These are phyloP conservation scores for Psilocybe subaeruginosa DNA, from an alignment of 768 basidiomycete genomes.

Conservation along the genomic window DNA sequence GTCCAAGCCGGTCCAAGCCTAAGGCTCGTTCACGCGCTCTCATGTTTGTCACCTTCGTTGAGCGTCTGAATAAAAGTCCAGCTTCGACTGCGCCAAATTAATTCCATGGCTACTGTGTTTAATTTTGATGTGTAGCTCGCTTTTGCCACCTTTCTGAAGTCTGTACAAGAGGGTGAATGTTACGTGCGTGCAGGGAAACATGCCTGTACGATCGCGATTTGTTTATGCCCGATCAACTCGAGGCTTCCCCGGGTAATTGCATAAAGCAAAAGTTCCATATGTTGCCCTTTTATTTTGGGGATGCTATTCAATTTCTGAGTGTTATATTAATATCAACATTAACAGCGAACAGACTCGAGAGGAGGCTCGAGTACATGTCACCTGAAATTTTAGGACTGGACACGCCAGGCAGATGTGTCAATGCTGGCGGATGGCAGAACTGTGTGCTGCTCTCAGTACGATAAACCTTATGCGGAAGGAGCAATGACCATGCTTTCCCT, in stretches of 20 bases:
- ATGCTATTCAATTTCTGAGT: not conserved
- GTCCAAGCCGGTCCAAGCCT: no score
- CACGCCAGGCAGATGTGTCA: not conserved
- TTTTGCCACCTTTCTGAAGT: not conserved
- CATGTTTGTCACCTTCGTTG: no score
- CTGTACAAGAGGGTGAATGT: not conserved
- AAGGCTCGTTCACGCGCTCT: no score
- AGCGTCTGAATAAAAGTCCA: no score
- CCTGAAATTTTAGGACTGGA: not conserved
- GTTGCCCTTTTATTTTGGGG: not conserved
- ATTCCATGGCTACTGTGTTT: no score
- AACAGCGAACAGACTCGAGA: no score
- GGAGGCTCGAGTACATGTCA: not conserved
- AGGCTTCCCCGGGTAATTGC: conserved; percentile 5
- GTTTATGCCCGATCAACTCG: conserved; percentile 10
- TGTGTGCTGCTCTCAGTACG: no score
- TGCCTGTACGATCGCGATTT: not conserved
- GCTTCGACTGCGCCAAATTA: no score
- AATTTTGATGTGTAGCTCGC: no score
- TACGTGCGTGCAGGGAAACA: not conserved
- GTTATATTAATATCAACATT: not conserved
- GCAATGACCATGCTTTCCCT: not conserved
- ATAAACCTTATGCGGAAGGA: no score
- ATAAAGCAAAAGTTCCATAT: not conserved
- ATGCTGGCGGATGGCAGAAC: not conserved